Conservation (phyloP, 2,329 filamentous ascomycete species). For the Colletotrichum falcatum region DNA sequence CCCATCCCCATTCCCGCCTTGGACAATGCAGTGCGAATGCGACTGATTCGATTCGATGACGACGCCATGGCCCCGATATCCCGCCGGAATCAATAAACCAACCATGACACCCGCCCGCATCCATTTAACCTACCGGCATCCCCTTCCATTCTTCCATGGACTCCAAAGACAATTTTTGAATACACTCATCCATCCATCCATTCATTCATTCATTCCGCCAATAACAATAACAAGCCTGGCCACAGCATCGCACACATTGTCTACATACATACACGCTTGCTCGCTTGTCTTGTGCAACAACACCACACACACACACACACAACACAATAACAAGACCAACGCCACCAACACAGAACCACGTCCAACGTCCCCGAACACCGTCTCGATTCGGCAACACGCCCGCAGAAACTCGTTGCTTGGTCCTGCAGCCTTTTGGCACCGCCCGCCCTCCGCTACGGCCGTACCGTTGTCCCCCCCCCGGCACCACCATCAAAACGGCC, state of each 20-base stretch:
- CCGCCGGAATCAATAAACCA: background rate
- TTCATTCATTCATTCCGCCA: background rate
- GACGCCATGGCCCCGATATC: constrained; percentile 16
- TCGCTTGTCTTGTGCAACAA: background rate
- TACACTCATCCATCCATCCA: too few relatives aligned
- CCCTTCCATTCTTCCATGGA: too few relatives aligned
- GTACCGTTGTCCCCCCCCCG: constrained; percentile 6
- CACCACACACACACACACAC: background rate
- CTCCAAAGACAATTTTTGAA: too few relatives aligned
- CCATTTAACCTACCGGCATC: background rate
- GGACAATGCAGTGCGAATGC: background rate
- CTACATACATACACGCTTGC: background rate
- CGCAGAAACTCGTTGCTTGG: constrained; percentile 13
- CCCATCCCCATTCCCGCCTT: background rate
- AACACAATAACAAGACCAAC: background rate
- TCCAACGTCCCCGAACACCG: background rate
- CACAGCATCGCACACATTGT: background rate
- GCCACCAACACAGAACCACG: too few relatives aligned
- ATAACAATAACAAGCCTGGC: background rate
- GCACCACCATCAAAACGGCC: constrained; percentile 10
- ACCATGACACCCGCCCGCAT: constrained; percentile 7
- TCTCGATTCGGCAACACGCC: constrained; percentile 25
- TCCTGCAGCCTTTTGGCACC: background rate
- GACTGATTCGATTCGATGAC: constrained; percentile 29
- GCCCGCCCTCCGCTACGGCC: constrained; percentile 28